Evolutionary conservation across 75 land plant species (phyloP).

Genomic region (Sequoia sempervirens): DNA sequence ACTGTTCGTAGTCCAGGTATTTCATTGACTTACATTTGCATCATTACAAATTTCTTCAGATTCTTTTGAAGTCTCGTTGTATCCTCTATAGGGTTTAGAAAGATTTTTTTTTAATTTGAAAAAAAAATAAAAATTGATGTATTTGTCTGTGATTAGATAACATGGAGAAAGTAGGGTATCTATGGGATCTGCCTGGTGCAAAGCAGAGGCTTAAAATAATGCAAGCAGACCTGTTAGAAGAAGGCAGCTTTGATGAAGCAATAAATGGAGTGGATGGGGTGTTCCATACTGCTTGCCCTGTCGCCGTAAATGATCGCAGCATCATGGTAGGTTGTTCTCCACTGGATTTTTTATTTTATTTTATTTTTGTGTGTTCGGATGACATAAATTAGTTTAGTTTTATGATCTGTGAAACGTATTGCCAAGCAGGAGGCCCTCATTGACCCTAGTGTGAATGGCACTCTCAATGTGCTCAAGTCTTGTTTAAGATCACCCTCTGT

Average conservation of each 20-base stretch:
- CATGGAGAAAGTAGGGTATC: slow-evolving; percentile 53
- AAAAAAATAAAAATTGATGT: not conserved
- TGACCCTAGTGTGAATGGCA: slow-evolving; percentile 66
- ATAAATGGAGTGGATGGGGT: slow-evolving; percentile 76
- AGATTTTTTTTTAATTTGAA: too few relatives aligned
- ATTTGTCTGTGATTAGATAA: slow-evolving; percentile 31
- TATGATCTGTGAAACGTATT: not conserved
- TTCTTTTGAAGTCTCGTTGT: too few relatives aligned
- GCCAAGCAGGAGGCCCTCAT: slow-evolving; percentile 10
- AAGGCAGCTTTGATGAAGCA: slow-evolving; percentile 83
- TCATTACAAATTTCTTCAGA: too few relatives aligned
- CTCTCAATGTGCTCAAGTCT: slow-evolving; percentile 74
- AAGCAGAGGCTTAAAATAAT: slow-evolving; percentile 67
- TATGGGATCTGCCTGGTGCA: slow-evolving; percentile 65
- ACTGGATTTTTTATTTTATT: too few relatives aligned
- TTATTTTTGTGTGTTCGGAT: too few relatives aligned
- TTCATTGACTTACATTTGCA: not conserved
- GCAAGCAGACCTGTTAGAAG: slow-evolving; percentile 70
- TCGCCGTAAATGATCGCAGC: slow-evolving; percentile 31
- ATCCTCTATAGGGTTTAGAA: too few relatives aligned
- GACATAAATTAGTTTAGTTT: too few relatives aligned
- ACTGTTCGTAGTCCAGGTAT: slow-evolving; percentile 80
- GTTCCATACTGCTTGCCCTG: slow-evolving; percentile 92
- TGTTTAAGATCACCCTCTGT: slow-evolving; percentile 60
- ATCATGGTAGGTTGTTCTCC: slow-evolving; percentile 20